A percentile compares a stretch with the other conserved stretches of the same genome.
These are phyloP conservation scores for Stenocarpella maydis DNA, from an alignment of 2,329 filamentous ascomycete genomes.

Conservation along the genomic window DNA sequence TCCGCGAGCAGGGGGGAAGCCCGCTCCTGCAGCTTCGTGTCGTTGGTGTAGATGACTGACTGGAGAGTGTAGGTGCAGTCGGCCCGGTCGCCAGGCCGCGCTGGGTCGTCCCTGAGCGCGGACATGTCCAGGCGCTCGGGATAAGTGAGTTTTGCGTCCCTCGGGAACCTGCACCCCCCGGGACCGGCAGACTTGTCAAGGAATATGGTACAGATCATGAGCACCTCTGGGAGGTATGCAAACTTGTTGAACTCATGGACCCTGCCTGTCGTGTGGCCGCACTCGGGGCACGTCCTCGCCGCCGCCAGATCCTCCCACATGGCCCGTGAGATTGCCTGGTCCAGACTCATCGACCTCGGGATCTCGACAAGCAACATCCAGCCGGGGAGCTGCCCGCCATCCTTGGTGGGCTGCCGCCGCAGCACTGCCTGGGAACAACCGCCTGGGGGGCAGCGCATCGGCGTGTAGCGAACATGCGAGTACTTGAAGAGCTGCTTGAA, in stretches of 20 bases:
- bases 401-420: not conserved
- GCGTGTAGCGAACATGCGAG: not conserved
- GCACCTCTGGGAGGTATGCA: conserved; percentile 6
- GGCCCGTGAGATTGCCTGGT: not conserved
- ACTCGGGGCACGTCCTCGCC: not conserved
- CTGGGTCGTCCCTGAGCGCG: not conserved
- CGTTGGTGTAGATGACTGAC: not conserved
- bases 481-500: conserved; percentile 13
- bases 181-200: not conserved
- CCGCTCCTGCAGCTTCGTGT: too few species aligned
- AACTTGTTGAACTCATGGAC: not conserved
- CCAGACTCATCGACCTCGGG: not conserved
- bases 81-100: not conserved
- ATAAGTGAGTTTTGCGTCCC: not conserved
- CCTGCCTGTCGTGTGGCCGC: not conserved
- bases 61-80: not conserved
- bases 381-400: not conserved
- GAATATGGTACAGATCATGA: not conserved
- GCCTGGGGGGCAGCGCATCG: not conserved
- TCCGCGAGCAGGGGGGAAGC: too few species aligned
- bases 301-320: not conserved
- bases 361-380: not conserved
- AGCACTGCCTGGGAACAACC: not conserved
- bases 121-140: conserved; percentile 7
- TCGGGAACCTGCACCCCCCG: too few species aligned